Base-by-base conservation (phyloP, 305 asterid species). In the Galium porrigens region DNA sequence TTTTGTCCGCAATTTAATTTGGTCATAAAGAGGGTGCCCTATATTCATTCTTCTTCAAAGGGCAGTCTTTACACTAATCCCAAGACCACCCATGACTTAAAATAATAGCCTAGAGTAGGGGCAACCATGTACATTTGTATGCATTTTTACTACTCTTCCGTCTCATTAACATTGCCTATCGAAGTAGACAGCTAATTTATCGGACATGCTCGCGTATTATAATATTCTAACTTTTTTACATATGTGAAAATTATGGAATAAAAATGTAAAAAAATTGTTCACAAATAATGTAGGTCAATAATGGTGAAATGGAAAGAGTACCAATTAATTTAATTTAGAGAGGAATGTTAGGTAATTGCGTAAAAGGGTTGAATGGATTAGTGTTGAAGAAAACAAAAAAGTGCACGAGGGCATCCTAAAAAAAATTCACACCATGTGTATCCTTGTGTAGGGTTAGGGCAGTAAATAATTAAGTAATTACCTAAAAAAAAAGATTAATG, bases 1-100 rank as follows among this genome's bases (percentile, higher is more conserved):
- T 68, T 77, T 41, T 41, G 48, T 41, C 48, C 11, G 48, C 48
- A 9, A 12, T 9, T 41, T 41, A 41, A 41, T 10, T 41, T 84
- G 86, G 85, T 69, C 78, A 74, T 74, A 74, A 79, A 79, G 76
- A 84, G 80, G 86, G 37, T 56, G 17, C 37, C 61, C 61, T 55
- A 11, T 56, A 30, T 54, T 11, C 15, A 7, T 20, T 20, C 12
- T 22, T 52, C 58, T 22, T 20, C 59, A 2, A 54, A 54, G 32
- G 59, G 33, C 58, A 52, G 58, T 54, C 59, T 54, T 54, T n/a
- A 54, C 59, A 54, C 59, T 54, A 20, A 54, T 54, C 59, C 59
- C 59, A 54, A 54, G 3, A 25, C 32, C 32, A 54, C 30, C 58
- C 7, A 53, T 53, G 58, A 53, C 59, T 54, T 54, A 14, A 53